Base-by-base conservation (phyloP, 768 basidiomycete genomes). In the Leccinum olivaceopallidum region DNA sequence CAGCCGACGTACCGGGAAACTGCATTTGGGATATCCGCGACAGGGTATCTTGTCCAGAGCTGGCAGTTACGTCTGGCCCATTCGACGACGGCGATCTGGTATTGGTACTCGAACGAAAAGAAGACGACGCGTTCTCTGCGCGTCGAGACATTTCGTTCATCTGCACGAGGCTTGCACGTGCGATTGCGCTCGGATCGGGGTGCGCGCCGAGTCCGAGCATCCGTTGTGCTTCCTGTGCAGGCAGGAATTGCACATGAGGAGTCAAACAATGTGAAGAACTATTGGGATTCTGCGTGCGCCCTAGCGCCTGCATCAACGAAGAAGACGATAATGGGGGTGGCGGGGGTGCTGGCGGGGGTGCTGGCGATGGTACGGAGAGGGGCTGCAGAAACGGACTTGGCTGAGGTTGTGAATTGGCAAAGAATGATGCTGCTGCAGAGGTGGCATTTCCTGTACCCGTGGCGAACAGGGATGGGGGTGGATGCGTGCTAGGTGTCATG, bases 131-230 rank as follows among this genome's bases (percentile, higher is more conserved):
- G 57, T 75, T 80, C 65, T 81, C 80, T 5, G 84, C 87, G 28
- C 87, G 81, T 56, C 87, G 77, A 49, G 88, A 88, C 63, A 89
- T 82, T 69, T 91, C 90, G 73, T 86, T 90, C 85, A 92, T 88
- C 71, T 90, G 89, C 65, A 84, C 79, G 60, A 92, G 81, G 55
- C 85, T 83, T 16, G 86, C 87, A 24, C 85, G 82, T 4, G 87
- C 89, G 51, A 90, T 61, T 44, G 68, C 81, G 37, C 84, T 79
- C n/a, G 77, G 74, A 66, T 83, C 84, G 12, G 78, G 77, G 62
- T 83, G 83, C 53, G 59, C 66, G 20, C 65, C 65, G 2, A 74
- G 64, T 44, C 79, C 77, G 59, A 82, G 73, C 58, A 82, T 76
- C 14, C 82, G 79, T 61, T 84, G 85, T 14, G 83, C 80, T 65